Evolutionary conservation across 169 alveolate species (phyloP).

Genomic region (Perkinsus marinus): DNA sequence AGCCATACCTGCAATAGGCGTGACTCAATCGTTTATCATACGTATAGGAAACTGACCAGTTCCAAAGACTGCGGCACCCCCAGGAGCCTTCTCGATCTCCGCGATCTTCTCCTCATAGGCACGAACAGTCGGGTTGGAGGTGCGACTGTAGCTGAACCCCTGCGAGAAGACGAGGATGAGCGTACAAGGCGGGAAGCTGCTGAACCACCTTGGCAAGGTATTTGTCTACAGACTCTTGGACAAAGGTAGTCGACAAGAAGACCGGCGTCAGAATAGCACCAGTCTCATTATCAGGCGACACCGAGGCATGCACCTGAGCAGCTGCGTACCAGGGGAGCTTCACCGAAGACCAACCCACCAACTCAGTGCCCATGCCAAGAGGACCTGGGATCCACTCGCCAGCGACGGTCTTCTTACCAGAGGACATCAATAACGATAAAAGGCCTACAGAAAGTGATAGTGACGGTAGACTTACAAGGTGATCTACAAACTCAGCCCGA

Average conservation of each 20-base stretch:
- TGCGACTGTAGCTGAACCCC: slow-evolving; percentile 42
- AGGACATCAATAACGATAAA: not conserved
- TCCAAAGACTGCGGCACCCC: not conserved
- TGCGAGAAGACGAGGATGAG: not conserved
- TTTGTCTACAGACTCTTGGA: slow-evolving; percentile 34
- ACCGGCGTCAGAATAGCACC: slow-evolving; percentile 46
- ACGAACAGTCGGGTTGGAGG: slow-evolving; percentile 41
- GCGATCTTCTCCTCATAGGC: slow-evolving; percentile 34
- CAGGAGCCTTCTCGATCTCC: slow-evolving; percentile 22
- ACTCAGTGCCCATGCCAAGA: not conserved
- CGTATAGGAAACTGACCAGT: not conserved
- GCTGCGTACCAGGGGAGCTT: slow-evolving; percentile 5
- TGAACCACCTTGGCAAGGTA: slow-evolving; percentile 8
- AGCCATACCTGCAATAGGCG: slow-evolving; percentile 37
- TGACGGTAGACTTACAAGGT: not conserved
- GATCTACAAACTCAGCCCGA: too few species aligned
- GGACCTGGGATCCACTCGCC: slow-evolving; percentile 10
- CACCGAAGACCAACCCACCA: slow-evolving; percentile 9
- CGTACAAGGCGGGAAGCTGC: not conserved
- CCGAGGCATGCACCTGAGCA: not conserved
- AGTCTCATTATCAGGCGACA: not conserved
- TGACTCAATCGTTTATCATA: not conserved
- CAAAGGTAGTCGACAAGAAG: slow-evolving; percentile 37
- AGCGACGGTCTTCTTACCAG: not conserved
- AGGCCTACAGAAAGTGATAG: too few species aligned